Conservation (phyloP, 371 early-diverging fungal species). For the Mortierella sp. region DNA sequence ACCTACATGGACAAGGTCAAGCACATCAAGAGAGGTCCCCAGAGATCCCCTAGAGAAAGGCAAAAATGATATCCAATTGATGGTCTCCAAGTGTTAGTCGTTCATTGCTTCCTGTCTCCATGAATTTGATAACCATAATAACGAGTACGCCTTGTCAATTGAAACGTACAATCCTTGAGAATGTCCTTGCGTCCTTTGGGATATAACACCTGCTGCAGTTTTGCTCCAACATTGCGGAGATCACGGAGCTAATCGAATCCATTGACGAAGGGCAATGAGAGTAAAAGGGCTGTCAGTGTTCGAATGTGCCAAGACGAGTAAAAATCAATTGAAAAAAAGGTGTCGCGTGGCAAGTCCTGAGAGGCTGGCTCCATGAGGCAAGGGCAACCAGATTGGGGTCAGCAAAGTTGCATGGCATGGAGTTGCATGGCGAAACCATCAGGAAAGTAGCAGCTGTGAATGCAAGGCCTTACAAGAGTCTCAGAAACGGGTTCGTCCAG, state of each 20-base stretch:
- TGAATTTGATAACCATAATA: neutral
- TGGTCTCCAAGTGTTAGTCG: neutral
- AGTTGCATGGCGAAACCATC: neutral
- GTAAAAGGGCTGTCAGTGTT: neutral
- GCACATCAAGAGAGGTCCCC: conserved; percentile 96
- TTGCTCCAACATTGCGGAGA: conserved; percentile 77
- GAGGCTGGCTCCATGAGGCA: neutral
- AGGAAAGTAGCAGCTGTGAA: neutral
- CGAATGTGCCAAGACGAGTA: neutral
- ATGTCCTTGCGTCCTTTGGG: conserved; percentile 77
- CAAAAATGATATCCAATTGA: conserved; percentile 1
- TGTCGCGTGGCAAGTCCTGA: conserved; percentile 4
- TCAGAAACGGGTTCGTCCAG: conserved; percentile 94
- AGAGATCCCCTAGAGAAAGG: conserved; percentile 85
- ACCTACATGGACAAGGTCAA: conserved; percentile 86
- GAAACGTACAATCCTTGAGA: conserved; percentile 80
- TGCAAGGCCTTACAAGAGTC: conserved; percentile 71
- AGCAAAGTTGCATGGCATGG: conserved; percentile 4
- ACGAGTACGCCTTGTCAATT: neutral
- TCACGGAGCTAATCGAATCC: conserved; percentile 76
- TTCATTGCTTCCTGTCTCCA: neutral
- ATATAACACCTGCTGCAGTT: conserved; percentile 80
- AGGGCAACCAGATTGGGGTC: neutral
- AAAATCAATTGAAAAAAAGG: neutral
- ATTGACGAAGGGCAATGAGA: neutral